Percentiles rank a stretch among this genome's conserved stretches.
Conservation (phyloP, 345 rosid genomes). For the Heritiera littoralis region DNA sequence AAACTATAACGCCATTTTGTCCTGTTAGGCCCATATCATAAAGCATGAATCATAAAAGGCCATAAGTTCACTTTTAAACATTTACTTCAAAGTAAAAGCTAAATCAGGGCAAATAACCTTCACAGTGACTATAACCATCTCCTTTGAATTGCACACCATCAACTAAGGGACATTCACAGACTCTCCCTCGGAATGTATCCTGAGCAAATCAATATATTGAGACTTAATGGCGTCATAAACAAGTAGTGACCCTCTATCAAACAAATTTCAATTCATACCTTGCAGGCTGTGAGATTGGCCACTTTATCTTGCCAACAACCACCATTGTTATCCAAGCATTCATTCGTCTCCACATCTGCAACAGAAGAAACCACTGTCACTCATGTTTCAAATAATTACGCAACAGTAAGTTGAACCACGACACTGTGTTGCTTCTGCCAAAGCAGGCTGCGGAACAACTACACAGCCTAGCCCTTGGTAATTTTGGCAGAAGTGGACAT, state of each 20-base stretch:
- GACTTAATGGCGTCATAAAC: not conserved
- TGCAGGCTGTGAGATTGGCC: constrained; percentile 92
- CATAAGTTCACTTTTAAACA: not conserved
- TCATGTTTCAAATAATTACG: constrained; percentile 7
- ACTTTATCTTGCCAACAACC: constrained; percentile 91
- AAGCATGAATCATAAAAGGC: not conserved
- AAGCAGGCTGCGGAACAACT: not conserved
- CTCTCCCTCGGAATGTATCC: constrained; percentile 98
- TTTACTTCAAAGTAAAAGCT: constrained; percentile 4
- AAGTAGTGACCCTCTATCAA: not conserved
- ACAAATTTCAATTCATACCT: constrained; percentile 46
- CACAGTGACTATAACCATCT: constrained; percentile 94
- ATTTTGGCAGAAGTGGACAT: not conserved
- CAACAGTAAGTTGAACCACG: not conserved
- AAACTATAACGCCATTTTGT: not conserved
- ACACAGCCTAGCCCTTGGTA: not conserved
- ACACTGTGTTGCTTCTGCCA: constrained; percentile 14
- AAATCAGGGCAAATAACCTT: constrained; percentile 45
- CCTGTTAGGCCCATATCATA: not conserved
- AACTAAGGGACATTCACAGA: constrained; percentile 87
- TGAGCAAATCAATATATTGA: constrained; percentile 25
- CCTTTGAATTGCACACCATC: constrained; percentile 96
- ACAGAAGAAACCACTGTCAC: constrained; percentile 19
- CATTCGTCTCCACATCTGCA: constrained; percentile 94
- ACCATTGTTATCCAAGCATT: constrained; percentile 88